Base-by-base conservation (phyloP, 768 basidiomycete species). In the Boletus pseudopeckii region DNA sequence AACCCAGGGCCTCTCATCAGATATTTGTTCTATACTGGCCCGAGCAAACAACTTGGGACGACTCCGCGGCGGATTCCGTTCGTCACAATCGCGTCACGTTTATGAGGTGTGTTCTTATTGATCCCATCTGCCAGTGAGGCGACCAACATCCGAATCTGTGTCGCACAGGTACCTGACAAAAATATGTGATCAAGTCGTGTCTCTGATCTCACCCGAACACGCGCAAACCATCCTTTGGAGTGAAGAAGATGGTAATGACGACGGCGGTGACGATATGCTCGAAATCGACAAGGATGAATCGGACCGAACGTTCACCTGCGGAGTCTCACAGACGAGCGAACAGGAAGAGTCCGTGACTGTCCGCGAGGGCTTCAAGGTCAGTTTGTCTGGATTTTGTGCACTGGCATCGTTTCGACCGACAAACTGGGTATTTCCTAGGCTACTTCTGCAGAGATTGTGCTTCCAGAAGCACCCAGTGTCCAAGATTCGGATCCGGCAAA, bases 1-100 rank as follows among this genome's bases (percentile, higher is more conserved):
- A 52, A 30, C 37, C 33, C 0, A 36, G 17, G 14, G 30, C 3
- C 2, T 26, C 42, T 2, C 63, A 71, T 22, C 61, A 70, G 22
- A 46, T 79, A 7, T 81, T 79, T 46, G 73, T 82, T 15, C 58
- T 85, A 7, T 84, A 81, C 53, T 86, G 85, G 84, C 83, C 83
- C 0, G 81, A 86, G 54, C 72, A 80, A 30, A 73, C 68, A 0
- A 84, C 83, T 0, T 85, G 84, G 84, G 62, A 78, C 32, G 81
- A 84, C 61, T 66, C 71, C 14, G 76, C 80, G 0, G 34, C 67
- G 7, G 67, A 74, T 1, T 69, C 80, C 5, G 74, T 80, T 45
- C 61, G 71, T 28, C 74, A 77, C 3, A 85, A 84, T 66, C 73
- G 84, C 5, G 70, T 79, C 3, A 81, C 82, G 0, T 85, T 85